Evolutionary conservation across 352 stramenopile genomes (phyloP), one percentile per base, ranked within the genome.

Genomic region (Blastocystis sp.): DNA sequence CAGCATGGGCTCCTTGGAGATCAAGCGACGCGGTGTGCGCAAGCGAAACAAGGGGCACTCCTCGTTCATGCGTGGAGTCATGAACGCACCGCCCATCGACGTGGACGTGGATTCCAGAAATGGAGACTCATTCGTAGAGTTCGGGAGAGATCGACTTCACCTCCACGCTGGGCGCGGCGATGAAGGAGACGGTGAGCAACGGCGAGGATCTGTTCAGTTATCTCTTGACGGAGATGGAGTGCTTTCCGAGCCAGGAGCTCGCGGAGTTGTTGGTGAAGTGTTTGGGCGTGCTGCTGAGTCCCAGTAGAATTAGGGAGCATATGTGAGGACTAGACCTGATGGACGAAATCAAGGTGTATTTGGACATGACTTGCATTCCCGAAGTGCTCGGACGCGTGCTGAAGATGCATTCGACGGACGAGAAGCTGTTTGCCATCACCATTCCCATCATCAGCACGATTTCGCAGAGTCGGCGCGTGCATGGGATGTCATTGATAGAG

Each of bases 91-190:
- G 6, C 6, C 45, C 6, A 6, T 16, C 6, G 45, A 55, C 45
- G 45, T 55, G 45, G 16, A 55, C 45, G 45, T 55, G 45, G 45
- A 16, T 16, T 55, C 45, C 6, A 55, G 16, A 19, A 19, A 16
- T 55, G 45, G 45, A 12, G 33, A 45, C 3, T 3, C 2, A 85
- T 63, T 12, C 3, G 12, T 55, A 85, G 74, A 69, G 50, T 39
- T 85, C 74, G 26, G 60, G 74, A n/a, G 74, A 85, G 60, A 85
- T 85, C 45, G 74, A 85, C 45, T 85, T 85, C 45, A 55, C 45
- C 26, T 69, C 74, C 2, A 26, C 45, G 19, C 29, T 63, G 16
- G 19, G n/a, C 12, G 35, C 35, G 1, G 31, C 74, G 33, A 69
- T 85, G 55, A 85, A 85, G 55, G 24, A 67, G 12, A 21, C n/a